Base-by-base conservation (phyloP, 108 stramenopile species). In the Seminavis robusta region DNA sequence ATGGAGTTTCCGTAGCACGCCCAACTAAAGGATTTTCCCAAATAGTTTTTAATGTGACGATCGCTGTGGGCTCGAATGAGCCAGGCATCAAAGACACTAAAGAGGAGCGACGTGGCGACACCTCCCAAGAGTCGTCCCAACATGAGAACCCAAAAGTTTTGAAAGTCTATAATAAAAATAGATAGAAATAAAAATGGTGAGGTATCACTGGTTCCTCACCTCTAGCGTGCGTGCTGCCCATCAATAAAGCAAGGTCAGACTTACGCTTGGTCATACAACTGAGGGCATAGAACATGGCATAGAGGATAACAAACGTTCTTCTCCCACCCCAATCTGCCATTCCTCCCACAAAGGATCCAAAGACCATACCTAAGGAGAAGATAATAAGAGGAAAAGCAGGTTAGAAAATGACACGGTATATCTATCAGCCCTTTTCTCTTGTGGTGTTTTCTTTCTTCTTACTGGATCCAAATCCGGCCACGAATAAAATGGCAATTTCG, bases 11-110 rank as follows among this genome's bases (percentile, higher is more conserved):
- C 92, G 28, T 88, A 93, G 23, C 88, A 79, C 3, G 95, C 93
- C 56, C 80, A 70, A 6, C 85, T 77, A 56, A 99, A 97, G 6
- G 91, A 91, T 48, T 92, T 89, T 6, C 83, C 70, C 15, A 97
- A 48, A 20, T 74, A 61, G 50, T 74, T 61, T 37, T 84, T 76
- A 8, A 89, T 52, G 8, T 82, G 76, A 23, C 79, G 79, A 63
- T 84, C 88, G 27, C 69, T 61, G 57, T 94, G 93, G 11, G 86
- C 70, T 11, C 84, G 76, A 58, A 94, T 90, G 46, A 96, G 85
- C 97, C 97, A 98, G 6, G 94, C 84, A 47, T 98, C 97, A 63
- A 98, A 98, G 17, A 94, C 92, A 43, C 76, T 79, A 56, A 92
- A 95, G 9, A 95, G 63, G 11, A 95, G 71, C 25, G 87, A 90